Conservation (phyloP, 768 basidiomycete species). For the Pisolithus tinctorius region DNA sequence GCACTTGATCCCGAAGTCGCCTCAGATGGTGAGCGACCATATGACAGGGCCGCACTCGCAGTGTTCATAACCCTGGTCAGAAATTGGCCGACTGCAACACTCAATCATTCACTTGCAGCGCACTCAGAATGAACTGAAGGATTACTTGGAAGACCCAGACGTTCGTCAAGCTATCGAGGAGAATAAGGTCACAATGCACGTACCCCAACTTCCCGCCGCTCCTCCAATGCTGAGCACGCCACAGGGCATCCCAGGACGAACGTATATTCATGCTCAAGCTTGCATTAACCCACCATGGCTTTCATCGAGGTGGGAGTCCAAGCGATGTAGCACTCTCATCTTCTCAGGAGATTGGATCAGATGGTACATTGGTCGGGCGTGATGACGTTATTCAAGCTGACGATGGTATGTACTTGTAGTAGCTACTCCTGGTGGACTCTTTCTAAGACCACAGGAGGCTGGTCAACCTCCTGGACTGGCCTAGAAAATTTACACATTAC, state of each 20-base stretch:
- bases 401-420: slow-evolving; percentile 24
- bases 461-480: no score
- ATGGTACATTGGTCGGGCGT: slow-evolving; percentile 2
- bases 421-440: neutral
- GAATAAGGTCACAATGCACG: slow-evolving; percentile 64
- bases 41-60: neutral
- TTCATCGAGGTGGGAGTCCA: slow-evolving; percentile 19
- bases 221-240: slow-evolving; percentile 8
- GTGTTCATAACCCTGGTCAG: slow-evolving; percentile 29
- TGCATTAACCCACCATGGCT: slow-evolving; percentile 58
- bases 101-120: slow-evolving; percentile 56
- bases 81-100: slow-evolving; percentile 69
- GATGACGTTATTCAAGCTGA: neutral
- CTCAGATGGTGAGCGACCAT: slow-evolving; percentile 50
- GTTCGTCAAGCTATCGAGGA: slow-evolving; percentile 57
- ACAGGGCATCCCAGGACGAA: slow-evolving; percentile 74
- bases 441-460: neutral
- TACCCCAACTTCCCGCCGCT: slow-evolving; percentile 27
- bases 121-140: slow-evolving; percentile 54
- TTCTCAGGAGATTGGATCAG: no score
- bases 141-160: slow-evolving; percentile 51
- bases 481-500: neutral
- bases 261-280: slow-evolving; percentile 62
- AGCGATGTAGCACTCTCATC: slow-evolving; percentile 12
- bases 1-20: slow-evolving; percentile 60